Percentiles rank a stretch among this genome's conserved stretches.
Conservation (phyloP, 495 filamentous ascomycete species). For the Aspergillus asperescens region DNA sequence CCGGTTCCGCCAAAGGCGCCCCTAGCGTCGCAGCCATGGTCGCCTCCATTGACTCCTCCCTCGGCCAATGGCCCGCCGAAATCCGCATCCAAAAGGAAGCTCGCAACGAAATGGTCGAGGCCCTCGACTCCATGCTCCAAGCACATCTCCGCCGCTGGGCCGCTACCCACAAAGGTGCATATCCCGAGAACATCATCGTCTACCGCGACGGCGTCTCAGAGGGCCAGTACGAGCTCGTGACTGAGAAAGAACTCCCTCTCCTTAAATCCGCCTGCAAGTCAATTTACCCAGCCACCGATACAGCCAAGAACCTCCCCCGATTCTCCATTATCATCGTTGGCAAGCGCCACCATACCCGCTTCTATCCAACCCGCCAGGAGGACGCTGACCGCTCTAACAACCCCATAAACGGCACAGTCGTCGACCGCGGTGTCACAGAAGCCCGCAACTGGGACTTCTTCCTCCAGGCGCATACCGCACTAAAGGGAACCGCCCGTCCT, state of each 20-base stretch:
- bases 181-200: constrained; percentile 71
- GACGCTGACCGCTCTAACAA: constrained; percentile 57
- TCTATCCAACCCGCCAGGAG: constrained; percentile 57
- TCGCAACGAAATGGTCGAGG: constrained; percentile 55
- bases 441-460: constrained; percentile 79
- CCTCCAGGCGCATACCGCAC: constrained; percentile 72
- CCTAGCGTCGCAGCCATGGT: constrained; percentile 77
- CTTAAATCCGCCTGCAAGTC: constrained; percentile 54
- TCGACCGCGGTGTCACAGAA: constrained; percentile 78
- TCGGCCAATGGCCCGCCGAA: constrained; percentile 63
- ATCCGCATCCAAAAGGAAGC: constrained; percentile 49
- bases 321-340: constrained; percentile 53
- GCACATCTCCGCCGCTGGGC: constrained; percentile 60
- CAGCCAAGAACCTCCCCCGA: constrained; percentile 46
- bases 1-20: constrained; percentile 51
- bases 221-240: constrained; percentile 65
- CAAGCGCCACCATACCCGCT: constrained; percentile 88
- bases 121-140: constrained; percentile 51
- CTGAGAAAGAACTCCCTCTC: constrained; percentile 50
- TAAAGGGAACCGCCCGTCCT: constrained; percentile 80
- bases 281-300: constrained; percentile 44
- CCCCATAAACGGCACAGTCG: constrained; percentile 69
- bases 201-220: constrained; percentile 93
- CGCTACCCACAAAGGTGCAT: constrained; percentile 38
- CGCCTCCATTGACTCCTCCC: constrained; percentile 56